These are phyloP conservation scores for Chrysanthemum lavandulifolium DNA, from an alignment of 129 eudicot species.

Conservation along the genomic window DNA sequence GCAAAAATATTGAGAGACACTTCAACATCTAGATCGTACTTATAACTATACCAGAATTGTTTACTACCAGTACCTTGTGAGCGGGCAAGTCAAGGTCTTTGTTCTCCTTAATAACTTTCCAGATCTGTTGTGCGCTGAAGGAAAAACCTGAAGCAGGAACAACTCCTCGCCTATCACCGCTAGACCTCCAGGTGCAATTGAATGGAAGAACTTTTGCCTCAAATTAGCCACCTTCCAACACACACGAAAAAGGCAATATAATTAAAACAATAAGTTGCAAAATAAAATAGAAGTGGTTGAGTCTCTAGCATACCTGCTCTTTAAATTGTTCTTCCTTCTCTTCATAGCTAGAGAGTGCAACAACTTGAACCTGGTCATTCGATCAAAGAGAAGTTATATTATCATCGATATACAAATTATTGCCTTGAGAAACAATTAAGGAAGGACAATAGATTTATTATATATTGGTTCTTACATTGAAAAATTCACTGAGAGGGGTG, in stretches of 20 bases:
- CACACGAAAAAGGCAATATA: background rate
- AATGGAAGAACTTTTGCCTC: constrained; percentile 80
- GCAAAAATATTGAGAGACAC: constrained; percentile 6
- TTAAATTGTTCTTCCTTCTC: constrained; percentile 97
- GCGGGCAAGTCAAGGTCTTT: constrained; percentile 98
- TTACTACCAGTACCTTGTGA: constrained; percentile 65
- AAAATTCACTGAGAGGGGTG: constrained; percentile 92
- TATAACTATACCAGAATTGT: constrained; percentile 8
- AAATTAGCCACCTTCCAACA: constrained; percentile 71
- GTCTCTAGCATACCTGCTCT: constrained; percentile 68
- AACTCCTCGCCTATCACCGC: constrained; percentile 99
- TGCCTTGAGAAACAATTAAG: background rate
- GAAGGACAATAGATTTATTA: background rate
- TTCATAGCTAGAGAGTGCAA: constrained; percentile 93
- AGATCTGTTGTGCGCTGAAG: constrained; percentile 87
- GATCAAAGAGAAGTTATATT: constrained; percentile 20
- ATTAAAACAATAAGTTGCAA: background rate
- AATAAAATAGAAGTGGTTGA: background rate
- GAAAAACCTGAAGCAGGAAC: constrained; percentile 99
- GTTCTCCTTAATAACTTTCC: constrained; percentile 95
- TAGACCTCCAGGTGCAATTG: constrained; percentile 97
- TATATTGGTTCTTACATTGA: constrained; percentile 62
- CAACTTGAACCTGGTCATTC: constrained; percentile 80
- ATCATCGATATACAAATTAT: background rate
- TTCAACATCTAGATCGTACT: constrained; percentile 15